Evolutionary conservation across 768 basidiomycete genomes (phyloP).

Genomic region (Termitomyces sp.): DNA sequence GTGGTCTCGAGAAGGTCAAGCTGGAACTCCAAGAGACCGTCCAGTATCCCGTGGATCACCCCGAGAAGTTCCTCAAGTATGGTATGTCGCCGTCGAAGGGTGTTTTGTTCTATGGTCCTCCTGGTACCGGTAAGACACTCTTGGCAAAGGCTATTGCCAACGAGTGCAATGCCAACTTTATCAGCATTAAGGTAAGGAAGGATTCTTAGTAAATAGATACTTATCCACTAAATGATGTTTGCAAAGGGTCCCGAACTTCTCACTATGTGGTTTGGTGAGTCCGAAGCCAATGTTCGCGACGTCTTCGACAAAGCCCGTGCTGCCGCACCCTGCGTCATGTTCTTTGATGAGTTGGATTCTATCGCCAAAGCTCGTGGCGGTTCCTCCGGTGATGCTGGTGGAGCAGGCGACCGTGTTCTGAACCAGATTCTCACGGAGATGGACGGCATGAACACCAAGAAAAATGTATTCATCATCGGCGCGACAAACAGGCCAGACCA

Average conservation of each 20-base stretch:
- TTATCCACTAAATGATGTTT: conserved; percentile 11
- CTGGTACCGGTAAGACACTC: conserved; percentile 99
- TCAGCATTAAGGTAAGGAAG: conserved; percentile 83
- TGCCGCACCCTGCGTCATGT: conserved; percentile 99
- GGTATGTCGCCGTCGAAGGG: conserved; percentile 99
- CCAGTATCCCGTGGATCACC: conserved; percentile 99
- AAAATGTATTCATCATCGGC: conserved; percentile 98
- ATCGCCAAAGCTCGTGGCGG: conserved; percentile 96
- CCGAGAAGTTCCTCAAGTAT: conserved; percentile 99
- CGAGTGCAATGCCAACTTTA: conserved; percentile 99
- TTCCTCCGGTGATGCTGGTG: conserved; percentile 84
- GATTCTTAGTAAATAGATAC: background rate
- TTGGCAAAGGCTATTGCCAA: conserved; percentile 99
- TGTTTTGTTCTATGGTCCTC: conserved; percentile 99
- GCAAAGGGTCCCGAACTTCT: conserved; percentile 90
- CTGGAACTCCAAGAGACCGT: conserved; percentile 98
- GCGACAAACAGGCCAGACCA: conserved; percentile 97
- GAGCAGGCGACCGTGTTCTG: conserved; percentile 95
- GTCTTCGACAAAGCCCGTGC: conserved; percentile 99
- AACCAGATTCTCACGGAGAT: conserved; percentile 98
- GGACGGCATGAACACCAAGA: conserved; percentile 98
- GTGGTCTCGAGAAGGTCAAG: conserved; percentile 99
- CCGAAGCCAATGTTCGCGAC: conserved; percentile 98
- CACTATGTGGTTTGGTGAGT: conserved; percentile 99
- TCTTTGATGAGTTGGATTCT: conserved; percentile 99